Conservation (phyloP, 441 rosid species). For the Corymbia citriodora region DNA sequence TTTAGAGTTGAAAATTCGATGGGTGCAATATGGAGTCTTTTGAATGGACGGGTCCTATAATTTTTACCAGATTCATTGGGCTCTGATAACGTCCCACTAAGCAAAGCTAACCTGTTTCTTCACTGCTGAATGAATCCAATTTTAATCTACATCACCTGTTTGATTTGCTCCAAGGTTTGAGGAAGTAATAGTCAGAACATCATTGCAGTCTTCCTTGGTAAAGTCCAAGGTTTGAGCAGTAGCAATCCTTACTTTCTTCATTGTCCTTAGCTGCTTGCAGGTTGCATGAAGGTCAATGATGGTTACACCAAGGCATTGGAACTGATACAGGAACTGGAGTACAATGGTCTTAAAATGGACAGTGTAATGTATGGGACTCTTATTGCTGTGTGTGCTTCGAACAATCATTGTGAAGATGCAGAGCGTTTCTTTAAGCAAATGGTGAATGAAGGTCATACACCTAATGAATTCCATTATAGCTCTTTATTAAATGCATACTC, state of each 20-base stretch:
- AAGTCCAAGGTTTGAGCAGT: not conserved
- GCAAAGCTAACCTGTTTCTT: not conserved
- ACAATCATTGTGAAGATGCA: constrained; percentile 69
- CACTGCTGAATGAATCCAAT: not conserved
- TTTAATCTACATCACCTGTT: not conserved
- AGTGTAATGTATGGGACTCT: constrained; percentile 78
- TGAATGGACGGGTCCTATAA: not conserved
- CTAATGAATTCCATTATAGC: constrained; percentile 79
- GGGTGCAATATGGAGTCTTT: not conserved
- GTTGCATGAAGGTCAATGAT: constrained; percentile 67
- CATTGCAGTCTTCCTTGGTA: not conserved
- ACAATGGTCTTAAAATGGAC: constrained; percentile 58
- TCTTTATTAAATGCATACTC: constrained; percentile 86
- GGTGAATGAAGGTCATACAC: constrained; percentile 67
- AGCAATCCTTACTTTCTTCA: constrained; percentile 11
- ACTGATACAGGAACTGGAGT: constrained; percentile 62
- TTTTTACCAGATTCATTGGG: not conserved
- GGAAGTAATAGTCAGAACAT: not conserved
- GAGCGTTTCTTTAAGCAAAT: constrained; percentile 63
- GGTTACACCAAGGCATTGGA: constrained; percentile 70
- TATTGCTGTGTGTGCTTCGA: constrained; percentile 88
- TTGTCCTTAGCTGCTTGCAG: constrained; percentile 70
- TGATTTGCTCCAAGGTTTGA: not conserved
- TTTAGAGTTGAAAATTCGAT: not conserved
- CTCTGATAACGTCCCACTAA: not conserved